Base-by-base conservation (phyloP, 768 basidiomycete species). In the Pleurotus citrinopileatus region DNA sequence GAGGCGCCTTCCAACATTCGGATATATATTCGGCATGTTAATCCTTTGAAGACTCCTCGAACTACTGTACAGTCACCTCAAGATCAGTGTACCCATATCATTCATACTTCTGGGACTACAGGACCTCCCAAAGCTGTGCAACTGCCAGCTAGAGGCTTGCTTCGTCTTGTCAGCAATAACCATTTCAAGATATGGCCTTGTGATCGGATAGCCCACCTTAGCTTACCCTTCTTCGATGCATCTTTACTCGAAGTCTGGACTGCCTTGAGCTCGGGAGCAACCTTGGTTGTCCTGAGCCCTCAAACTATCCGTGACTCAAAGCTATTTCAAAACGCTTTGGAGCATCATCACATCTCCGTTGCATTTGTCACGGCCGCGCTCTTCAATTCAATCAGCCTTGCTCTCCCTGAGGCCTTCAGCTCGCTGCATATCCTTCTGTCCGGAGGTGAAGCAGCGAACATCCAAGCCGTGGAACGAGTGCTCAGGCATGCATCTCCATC, bases 101-200 rank as follows among this genome's bases (percentile, higher is more conserved):
- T 43, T 26, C 44, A 44, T 45, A 54, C 53, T 20, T 54, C 53
- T 22, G 53, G 53, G 10, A 44, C 42, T 25, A 54, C 53, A 13
- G 53, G 53, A 27, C 27, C 29, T 2, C 53, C 53, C 4, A 54
- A 54, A 26, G 53, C 53, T 9, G 42, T 54, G 12, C 42, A 38
- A 20, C 15, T 54, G 17, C 53, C 34, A 54, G 29, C 23, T 27
- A 20, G 22, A 26, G 53, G 42, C 10, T 26, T 45, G 3, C 12
- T 34, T 5, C 29, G 53, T 13, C 53, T 22, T n/a, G 23, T 23
- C n/a, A 9, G 34, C 9, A 45, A 37, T 19, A n/a, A 28, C 38
- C 17, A 12, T 27, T 42, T 53, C 23, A 28, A 15, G 12, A 20
- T 45, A 13, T 13, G 13, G 9, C 20, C 53, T 17, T 42, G 34